Conservation (phyloP, 2,329 filamentous ascomycete species). For the Penicillium psychrosexuale region DNA sequence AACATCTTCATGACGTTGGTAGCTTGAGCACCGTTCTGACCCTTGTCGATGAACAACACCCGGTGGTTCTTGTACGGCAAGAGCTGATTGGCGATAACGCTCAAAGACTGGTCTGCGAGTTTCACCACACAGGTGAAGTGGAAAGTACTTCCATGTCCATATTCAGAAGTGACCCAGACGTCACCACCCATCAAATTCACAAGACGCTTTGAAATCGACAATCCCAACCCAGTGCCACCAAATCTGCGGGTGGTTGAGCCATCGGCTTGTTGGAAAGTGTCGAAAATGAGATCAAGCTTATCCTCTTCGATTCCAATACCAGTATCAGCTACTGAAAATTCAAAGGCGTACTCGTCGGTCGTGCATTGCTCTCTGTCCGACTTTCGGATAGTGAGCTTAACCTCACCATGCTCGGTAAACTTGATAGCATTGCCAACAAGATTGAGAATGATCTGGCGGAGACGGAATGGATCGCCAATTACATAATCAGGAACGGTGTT, state of each 20-base stretch:
- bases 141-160: constrained; percentile 88
- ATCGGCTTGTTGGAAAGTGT: constrained; percentile 98
- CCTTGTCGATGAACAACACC: constrained; percentile 92
- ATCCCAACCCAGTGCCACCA: constrained; percentile 85
- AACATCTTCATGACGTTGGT: constrained; percentile 77
- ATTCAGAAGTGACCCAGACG: constrained; percentile 92
- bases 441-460: constrained; percentile 95
- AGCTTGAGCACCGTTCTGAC: constrained; percentile 64
- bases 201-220: constrained; percentile 92
- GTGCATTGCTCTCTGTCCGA: constrained; percentile 63
- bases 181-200: constrained; percentile 96
- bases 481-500: constrained; percentile 92
- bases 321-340: constrained; percentile 93
- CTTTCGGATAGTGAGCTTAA: constrained; percentile 85
- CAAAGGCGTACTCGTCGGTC: constrained; percentile 81
- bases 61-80: constrained; percentile 89
- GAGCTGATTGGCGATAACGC: constrained; percentile 70
- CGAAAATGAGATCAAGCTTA: constrained; percentile 95
- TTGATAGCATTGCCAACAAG: constrained; percentile 98
- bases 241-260: constrained; percentile 95
- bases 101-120: constrained; percentile 74
- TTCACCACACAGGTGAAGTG: constrained; percentile 94
- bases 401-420: constrained; percentile 94
- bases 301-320: constrained; percentile 95
- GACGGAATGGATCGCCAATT: constrained; percentile 91